Percentiles rank a stretch among this genome's conserved stretches.
phyloP scores from a whole-genome alignment of 2,329 filamentous ascomycete genomes.

The Amauroascus niger region DNA sequence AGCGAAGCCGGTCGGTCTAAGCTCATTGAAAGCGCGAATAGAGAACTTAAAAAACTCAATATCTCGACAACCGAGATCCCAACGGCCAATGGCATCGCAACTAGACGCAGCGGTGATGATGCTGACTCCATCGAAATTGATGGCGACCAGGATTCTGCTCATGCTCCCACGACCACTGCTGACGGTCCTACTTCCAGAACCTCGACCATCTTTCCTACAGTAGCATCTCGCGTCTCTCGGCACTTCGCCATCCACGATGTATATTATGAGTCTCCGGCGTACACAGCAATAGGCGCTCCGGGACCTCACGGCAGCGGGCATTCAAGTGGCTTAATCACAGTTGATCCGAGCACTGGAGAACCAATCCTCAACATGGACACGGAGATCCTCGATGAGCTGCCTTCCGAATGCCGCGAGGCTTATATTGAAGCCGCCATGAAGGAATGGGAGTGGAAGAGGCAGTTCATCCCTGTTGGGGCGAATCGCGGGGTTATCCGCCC shows the following conservation, averaged over 20 bases:
- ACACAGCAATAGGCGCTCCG: constrained; percentile 49
- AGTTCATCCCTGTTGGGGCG: constrained; percentile 61
- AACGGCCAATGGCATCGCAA: constrained; percentile 10
- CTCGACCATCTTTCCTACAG: constrained; percentile 41
- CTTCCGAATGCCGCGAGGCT: constrained; percentile 53
- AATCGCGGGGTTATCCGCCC: constrained; percentile 37
- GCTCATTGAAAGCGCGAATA: constrained; percentile 26
- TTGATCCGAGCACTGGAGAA: constrained; percentile 22
- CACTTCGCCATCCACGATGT: constrained; percentile 57
- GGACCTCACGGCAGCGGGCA: constrained; percentile 44
- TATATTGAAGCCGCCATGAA: constrained; percentile 57
- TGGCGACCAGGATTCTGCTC: background rate
- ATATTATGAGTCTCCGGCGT: constrained; percentile 48
- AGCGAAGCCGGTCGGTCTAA: constrained; percentile 20
- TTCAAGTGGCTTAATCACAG: constrained; percentile 34
- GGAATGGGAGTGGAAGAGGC: constrained; percentile 62
- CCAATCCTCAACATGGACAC: constrained; percentile 19
- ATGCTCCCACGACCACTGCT: constrained; percentile 6
- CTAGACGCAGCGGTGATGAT: constrained; percentile 12
- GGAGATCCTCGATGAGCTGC: constrained; percentile 37
- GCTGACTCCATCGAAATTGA: background rate
- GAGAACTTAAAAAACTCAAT: background rate
- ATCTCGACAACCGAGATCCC: constrained; percentile 27
- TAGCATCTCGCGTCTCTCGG: constrained; percentile 49
- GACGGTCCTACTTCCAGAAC: constrained; percentile 6